Evolutionary conservation across 2,329 filamentous ascomycete genomes (phyloP).

Genomic region (Scorias spongiosa): DNA sequence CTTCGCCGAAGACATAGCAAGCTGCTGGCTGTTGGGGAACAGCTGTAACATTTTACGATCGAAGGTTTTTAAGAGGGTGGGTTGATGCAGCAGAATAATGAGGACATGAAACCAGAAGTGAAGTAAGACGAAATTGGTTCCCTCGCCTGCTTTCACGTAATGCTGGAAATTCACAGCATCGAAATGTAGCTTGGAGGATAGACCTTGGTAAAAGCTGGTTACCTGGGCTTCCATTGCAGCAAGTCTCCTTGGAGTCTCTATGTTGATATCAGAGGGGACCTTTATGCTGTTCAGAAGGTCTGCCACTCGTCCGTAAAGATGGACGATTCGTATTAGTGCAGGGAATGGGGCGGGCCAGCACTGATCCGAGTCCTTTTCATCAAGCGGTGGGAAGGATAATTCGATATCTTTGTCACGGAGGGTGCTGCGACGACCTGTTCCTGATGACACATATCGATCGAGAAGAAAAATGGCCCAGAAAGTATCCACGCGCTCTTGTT

Average conservation of each 20-base stretch:
- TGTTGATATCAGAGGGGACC: conserved; percentile 56
- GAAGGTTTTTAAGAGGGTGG: conserved; percentile 66
- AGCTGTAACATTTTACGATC: conserved; percentile 54
- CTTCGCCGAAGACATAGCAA: conserved; percentile 78
- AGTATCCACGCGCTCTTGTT: conserved; percentile 71
- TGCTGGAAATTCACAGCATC: conserved; percentile 76
- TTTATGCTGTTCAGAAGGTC: conserved; percentile 73
- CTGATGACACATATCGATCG: conserved; percentile 74
- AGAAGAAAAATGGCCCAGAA: conserved; percentile 86
- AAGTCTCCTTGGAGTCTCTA: conserved; percentile 56
- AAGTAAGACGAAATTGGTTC: conserved; percentile 72
- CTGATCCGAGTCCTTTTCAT: conserved; percentile 37
- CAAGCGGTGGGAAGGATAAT: conserved; percentile 48
- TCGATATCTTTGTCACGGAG: conserved; percentile 76
- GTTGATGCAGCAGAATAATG: conserved; percentile 73
- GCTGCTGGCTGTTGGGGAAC: conserved; percentile 63
- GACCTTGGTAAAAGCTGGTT: conserved; percentile 57
- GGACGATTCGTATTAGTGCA: conserved; percentile 66
- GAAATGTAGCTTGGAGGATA: conserved; percentile 64
- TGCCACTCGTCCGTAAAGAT: conserved; percentile 71
- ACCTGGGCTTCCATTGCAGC: conserved; percentile 67
- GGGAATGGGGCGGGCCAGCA: conserved; percentile 68
- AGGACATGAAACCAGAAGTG: conserved; percentile 84
- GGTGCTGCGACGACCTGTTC: conserved; percentile 70
- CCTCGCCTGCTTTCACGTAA: conserved; percentile 65